These are phyloP conservation scores for Ceratobasidium sp. DNA, from an alignment of 1,284 basidiomycete genomes.

Conservation along the genomic window DNA sequence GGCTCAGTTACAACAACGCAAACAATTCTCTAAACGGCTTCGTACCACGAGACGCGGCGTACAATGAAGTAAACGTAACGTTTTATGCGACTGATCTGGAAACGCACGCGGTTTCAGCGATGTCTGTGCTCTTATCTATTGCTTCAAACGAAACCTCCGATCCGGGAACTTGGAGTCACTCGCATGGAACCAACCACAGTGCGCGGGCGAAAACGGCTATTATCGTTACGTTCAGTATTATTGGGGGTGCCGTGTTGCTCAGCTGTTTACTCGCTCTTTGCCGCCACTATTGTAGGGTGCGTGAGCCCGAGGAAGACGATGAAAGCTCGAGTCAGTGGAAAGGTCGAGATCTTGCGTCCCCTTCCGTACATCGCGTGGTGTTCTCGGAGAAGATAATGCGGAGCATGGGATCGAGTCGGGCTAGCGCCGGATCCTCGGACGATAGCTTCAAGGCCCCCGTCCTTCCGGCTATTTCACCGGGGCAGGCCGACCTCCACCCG, in stretches of 20 bases:
- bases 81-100: slow-evolving; percentile 51
- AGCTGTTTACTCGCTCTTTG: slow-evolving; percentile 68
- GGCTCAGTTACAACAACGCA: slow-evolving; percentile 74
- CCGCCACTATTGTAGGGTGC: slow-evolving; percentile 63
- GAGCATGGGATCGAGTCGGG: slow-evolving; percentile 15
- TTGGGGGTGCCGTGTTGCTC: slow-evolving; percentile 71
- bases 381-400: slow-evolving; percentile 30
- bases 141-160: slow-evolving; percentile 56
- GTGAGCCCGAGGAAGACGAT: slow-evolving; percentile 38
- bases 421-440: slow-evolving; percentile 8
- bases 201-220: slow-evolving; percentile 33
- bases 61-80: slow-evolving; percentile 51
- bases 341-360: background rate
- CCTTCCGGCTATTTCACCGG: background rate
- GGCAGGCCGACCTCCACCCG: background rate
- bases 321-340: slow-evolving; percentile 40
- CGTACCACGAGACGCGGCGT: slow-evolving; percentile 51
- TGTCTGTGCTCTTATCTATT: slow-evolving; percentile 69
- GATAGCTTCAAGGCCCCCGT: slow-evolving; percentile 2
- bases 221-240: slow-evolving; percentile 68
- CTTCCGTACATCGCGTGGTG: background rate
- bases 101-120: slow-evolving; percentile 79
- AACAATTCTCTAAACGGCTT: slow-evolving; percentile 59
- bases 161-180: slow-evolving; percentile 57
- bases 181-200: slow-evolving; percentile 61